A percentile compares a stretch with the other conserved stretches of the same genome.
phyloP scores from a whole-genome alignment of 2,329 filamentous ascomycete genomes.

The Trichoderma hamatum region DNA sequence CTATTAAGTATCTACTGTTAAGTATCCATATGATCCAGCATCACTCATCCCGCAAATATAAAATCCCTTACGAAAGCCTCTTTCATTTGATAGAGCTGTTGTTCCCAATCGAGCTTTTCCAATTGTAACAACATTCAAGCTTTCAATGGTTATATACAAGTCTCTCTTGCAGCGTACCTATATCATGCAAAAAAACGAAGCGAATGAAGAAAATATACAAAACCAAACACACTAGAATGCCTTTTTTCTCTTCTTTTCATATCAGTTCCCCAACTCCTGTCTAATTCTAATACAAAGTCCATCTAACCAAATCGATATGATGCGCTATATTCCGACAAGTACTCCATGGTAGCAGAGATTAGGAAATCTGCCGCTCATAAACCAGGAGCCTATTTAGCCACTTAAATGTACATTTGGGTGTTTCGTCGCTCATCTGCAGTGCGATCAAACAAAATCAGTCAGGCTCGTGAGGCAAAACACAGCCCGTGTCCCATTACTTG shows the following conservation, averaged over 20 bases:
- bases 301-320: constrained; percentile 15
- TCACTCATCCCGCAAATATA: neutral
- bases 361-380: constrained; percentile 25
- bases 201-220: neutral
- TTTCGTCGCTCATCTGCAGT: neutral
- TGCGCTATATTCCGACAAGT: neutral
- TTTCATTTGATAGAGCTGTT: neutral
- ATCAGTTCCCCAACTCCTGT: constrained; percentile 9
- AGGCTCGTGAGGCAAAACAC: neutral
- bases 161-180: neutral
- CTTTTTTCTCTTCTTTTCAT: neutral
- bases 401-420: neutral
- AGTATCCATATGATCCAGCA: neutral
- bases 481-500: neutral
- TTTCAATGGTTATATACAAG: neutral
- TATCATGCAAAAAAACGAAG: neutral
- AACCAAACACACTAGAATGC: neutral
- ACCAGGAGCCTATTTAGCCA: neutral
- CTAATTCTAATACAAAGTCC: constrained; percentile 20
- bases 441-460: no score
- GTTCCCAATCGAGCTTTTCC: neutral
- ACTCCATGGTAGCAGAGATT: neutral
- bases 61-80: neutral
- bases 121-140: neutral
- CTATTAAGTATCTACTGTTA: neutral